Conservation (phyloP, 176 grass and related monocot species). For the sorghum (Sorghum bicolor) region DNA sequence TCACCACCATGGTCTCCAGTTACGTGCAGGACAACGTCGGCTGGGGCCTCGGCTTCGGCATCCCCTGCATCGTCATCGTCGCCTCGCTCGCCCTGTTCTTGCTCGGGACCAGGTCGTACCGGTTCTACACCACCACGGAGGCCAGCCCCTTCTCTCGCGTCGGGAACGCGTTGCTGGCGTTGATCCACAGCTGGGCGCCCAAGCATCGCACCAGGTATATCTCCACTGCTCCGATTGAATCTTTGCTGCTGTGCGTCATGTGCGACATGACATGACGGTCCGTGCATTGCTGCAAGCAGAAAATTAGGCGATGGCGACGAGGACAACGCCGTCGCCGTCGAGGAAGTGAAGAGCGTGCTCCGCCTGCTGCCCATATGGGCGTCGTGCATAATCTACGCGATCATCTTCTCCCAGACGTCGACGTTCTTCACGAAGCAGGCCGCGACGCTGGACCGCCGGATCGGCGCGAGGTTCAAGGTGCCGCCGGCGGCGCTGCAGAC, state of each 20-base stretch:
- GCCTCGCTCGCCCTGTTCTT: conserved; percentile 46
- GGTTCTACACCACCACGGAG: conserved; percentile 34
- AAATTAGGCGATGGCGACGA: background rate
- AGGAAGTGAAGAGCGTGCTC: conserved; percentile 48
- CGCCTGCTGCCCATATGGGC: conserved; percentile 57
- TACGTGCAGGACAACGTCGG: conserved; percentile 74
- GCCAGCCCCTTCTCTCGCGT: conserved; percentile 46
- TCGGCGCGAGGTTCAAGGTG: conserved; percentile 46
- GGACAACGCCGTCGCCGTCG: background rate
- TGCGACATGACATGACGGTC: background rate
- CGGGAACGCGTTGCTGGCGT: conserved; percentile 16
- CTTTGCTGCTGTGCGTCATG: background rate
- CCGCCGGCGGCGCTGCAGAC: conserved; percentile 57
- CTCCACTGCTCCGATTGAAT: background rate
- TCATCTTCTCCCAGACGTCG: conserved; percentile 54
- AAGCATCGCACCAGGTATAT: conserved; percentile 12
- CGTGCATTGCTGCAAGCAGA: conserved; percentile 22
- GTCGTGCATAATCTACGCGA: conserved; percentile 60
- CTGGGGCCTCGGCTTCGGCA: conserved; percentile 69
- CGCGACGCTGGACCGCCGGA: conserved; percentile 62
- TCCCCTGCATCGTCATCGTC: conserved; percentile 52
- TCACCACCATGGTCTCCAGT: conserved; percentile 41
- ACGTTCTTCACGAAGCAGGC: conserved; percentile 76
- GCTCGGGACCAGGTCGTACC: conserved; percentile 42
- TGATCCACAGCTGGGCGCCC: conserved; percentile 11